Evolutionary conservation across 176 grass and related monocot genomes (phyloP), one percentile per base, ranked within the genome.

Genomic region (Secale cereale): DNA sequence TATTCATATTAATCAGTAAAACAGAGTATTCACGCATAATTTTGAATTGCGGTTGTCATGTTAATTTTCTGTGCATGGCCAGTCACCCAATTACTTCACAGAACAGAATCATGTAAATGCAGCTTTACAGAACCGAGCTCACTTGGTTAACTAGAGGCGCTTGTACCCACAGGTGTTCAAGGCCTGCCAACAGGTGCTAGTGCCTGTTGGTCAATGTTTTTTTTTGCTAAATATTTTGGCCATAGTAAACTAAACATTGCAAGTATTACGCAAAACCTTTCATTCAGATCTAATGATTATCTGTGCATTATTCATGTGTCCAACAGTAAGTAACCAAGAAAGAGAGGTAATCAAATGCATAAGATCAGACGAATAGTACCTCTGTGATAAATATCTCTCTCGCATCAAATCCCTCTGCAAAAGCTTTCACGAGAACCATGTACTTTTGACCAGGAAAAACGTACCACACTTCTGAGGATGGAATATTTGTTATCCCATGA

Each of bases 371-470:
- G 89, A 59, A 60, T 43, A 68, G 27, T 89, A 95, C 93, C 93
- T 98, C 91, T 70, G 96, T 91, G 57, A 98, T 81, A 59, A 87
- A 85, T 89, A 98, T 92, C 65, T 98, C 89, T 66, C 82, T 85
- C 75, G 78, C 86, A 88, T 95, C 91, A 85, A 91, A 88, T 82
- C 88, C 89, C 68, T 86, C 87, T 11, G 96, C 80, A 82, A 95
- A 98, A 70, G 87, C 91, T 90, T 95, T 98, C 23, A 77, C 72
- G 68, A 85, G 37, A 78, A 95, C 87, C 40, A 89, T 82, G 82
- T 94, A 98, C 26, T 90, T 87, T 90, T 78, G 90, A 59, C 93
- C 96, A 46, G 93, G 96, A 85, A 94, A 98, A 74, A 95, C 85
- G 62, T 95, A 98, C 96, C 96, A 98, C 69, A 81, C 74, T 73